Evolutionary conservation across 495 filamentous ascomycete species (phyloP).

Genomic region (Collariella sp.): DNA sequence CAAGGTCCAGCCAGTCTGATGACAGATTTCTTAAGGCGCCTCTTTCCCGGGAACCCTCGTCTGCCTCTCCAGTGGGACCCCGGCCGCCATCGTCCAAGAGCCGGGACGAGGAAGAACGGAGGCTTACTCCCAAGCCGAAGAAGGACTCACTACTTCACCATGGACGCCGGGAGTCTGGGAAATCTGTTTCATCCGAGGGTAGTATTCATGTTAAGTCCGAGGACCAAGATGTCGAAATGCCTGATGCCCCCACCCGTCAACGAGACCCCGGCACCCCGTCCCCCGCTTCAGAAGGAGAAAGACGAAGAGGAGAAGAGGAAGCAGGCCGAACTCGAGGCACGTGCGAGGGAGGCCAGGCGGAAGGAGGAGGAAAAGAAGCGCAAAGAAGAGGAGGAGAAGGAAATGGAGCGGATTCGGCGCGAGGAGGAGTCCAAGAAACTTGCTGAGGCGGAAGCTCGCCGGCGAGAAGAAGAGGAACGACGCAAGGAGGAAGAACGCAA

Average conservation of each 20-base stretch:
- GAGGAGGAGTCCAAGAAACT: slow-evolving; percentile 22
- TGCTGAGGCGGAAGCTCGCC: slow-evolving; percentile 29
- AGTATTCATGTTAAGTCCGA: slow-evolving; percentile 43
- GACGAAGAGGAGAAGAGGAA: slow-evolving; percentile 44
- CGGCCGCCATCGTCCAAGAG: slow-evolving; percentile 19
- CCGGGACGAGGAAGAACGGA: slow-evolving; percentile 35
- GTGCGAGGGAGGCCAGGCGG: slow-evolving; percentile 24
- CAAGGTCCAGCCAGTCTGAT: slow-evolving; percentile 33
- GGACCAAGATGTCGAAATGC: slow-evolving; percentile 41
- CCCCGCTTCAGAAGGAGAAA: slow-evolving; percentile 34
- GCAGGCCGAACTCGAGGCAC: slow-evolving; percentile 24
- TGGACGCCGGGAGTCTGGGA: slow-evolving; percentile 33
- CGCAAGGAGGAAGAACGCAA: slow-evolving; percentile 17
- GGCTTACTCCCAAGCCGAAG: slow-evolving; percentile 27
- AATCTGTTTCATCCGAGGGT: slow-evolving; percentile 31
- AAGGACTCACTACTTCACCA: slow-evolving; percentile 28
- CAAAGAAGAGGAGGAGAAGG: slow-evolving; percentile 36
- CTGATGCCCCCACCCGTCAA: slow-evolving; percentile 27
- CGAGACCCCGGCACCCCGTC: slow-evolving; percentile 31
- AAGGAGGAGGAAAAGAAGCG: slow-evolving; percentile 19
- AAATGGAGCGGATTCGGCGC: slow-evolving; percentile 15
- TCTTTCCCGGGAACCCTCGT: slow-evolving; percentile 26
- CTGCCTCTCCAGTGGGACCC: slow-evolving; percentile 13
- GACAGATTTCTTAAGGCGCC: slow-evolving; percentile 33
- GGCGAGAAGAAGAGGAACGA: slow-evolving; percentile 44